These are phyloP conservation scores for Botryotinia convoluta DNA, from an alignment of 2,329 filamentous ascomycete species.

Conservation along the genomic window DNA sequence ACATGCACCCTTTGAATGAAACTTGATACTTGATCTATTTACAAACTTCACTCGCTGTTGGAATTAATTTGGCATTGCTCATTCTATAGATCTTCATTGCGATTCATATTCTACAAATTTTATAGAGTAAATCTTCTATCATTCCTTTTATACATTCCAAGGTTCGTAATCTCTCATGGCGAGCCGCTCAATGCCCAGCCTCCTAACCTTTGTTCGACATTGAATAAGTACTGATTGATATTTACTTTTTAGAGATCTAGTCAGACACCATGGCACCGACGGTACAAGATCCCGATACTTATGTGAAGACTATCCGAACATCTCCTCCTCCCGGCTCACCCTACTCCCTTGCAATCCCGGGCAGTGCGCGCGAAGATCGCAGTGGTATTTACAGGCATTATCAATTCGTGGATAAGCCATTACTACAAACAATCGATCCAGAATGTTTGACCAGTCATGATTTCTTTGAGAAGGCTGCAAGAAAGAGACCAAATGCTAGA, in stretches of 20 bases:
- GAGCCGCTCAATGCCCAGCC: not conserved
- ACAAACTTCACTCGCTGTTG: not conserved
- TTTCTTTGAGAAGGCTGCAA: conserved; percentile 68
- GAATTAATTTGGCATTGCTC: not conserved
- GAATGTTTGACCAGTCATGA: conserved; percentile 72
- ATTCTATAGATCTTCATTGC: not conserved
- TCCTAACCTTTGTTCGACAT: not conserved
- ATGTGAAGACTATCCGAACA: conserved; percentile 27
- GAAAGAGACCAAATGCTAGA: conserved; percentile 60
- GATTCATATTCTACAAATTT: not conserved
- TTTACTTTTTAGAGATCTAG: not conserved
- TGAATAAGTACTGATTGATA: not conserved
- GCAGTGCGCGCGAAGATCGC: conserved; percentile 69
- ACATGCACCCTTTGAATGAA: not conserved
- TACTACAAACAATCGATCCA: conserved; percentile 72
- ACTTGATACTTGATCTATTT: conserved; percentile 1
- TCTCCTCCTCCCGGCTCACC: conserved; percentile 46
- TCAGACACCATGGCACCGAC: conserved; percentile 30
- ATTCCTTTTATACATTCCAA: not conserved
- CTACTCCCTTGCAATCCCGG: conserved; percentile 75
- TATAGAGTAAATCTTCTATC: not conserved
- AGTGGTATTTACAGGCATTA: conserved; percentile 80
- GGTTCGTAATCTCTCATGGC: not conserved
- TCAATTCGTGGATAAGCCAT: conserved; percentile 66
- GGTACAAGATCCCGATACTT: conserved; percentile 31